Base-by-base conservation (phyloP, 108 stramenopile genomes). In the Pseudonitzschia multistriata region DNA sequence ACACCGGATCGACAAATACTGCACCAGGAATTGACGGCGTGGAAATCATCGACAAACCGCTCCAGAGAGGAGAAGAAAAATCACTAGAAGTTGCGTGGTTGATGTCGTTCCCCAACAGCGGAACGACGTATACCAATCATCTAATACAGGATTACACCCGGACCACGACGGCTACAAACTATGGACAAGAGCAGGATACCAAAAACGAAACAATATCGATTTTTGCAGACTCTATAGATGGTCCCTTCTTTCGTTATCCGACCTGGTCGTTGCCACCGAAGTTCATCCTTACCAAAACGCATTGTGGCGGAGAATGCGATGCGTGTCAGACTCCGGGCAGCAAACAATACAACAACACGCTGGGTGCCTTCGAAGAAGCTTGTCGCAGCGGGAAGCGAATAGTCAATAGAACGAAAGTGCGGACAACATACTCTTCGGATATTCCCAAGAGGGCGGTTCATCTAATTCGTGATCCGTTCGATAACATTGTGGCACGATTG, bases 221-320 rank as follows among this genome's bases (percentile, higher is more conserved):
- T 29, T 59, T 72, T 61, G 22, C 55, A 37, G 55, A 73, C 35
- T 65, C 49, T 22, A 60, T 54, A 21, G 62, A 79, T 42, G 85
- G 85, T 27, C 85, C 85, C 6, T 87, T 76, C 55, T 79, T 64
- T 47, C 42, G 67, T 39, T 40, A 71, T 67, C 80, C 60, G 33
- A 42, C 40, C 33, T 66, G 34, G 79, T 61, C 67, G 35, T 19
- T 54, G 22, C 81, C 78, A 14, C 40, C 74, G 8, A 25, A 62
- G 21, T 87, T 64, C 49, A 70, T 87, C n/a, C 59, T 90, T 27
- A 90, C 88, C 1, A 90, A 90, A 70, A 90, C 88, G 31, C 88
- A 90, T 47, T 91, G 90, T 66, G 90, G 87, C 13, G 57, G 57
- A 33, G 57, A 59, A 59, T 59, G 57, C 34, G 57, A 59, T 33